Conservation (phyloP, 2,329 filamentous ascomycete genomes). For the Microascus cirrosus region DNA sequence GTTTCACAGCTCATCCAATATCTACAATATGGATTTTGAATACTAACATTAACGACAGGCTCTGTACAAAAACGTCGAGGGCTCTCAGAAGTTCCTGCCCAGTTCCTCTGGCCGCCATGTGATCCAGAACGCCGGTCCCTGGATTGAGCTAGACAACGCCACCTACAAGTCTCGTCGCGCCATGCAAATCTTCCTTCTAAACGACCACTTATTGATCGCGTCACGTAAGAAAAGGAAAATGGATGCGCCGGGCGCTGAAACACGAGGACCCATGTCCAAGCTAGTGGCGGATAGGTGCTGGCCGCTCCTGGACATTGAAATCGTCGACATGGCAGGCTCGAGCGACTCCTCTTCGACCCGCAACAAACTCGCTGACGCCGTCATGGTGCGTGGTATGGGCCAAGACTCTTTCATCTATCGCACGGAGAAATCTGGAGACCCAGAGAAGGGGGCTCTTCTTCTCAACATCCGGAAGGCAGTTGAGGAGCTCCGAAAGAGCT, state of each 20-base stretch:
- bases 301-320: constrained; percentile 83
- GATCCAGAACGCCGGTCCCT: constrained; percentile 80
- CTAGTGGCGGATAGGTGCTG: constrained; percentile 91
- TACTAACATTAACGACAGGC: constrained; percentile 30
- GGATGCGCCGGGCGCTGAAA: constrained; percentile 46
- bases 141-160: constrained; percentile 94
- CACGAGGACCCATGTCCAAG: constrained; percentile 52
- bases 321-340: constrained; percentile 72
- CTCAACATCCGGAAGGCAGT: constrained; percentile 87
- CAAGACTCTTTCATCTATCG: constrained; percentile 91
- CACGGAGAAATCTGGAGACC: constrained; percentile 68
- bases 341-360: constrained; percentile 40
- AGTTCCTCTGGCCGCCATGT: constrained; percentile 87
- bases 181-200: constrained; percentile 85
- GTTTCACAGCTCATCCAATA: neutral
- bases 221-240: constrained; percentile 85
- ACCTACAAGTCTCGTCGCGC: constrained; percentile 89
- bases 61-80: constrained; percentile 94
- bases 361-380: constrained; percentile 67
- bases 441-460: constrained; percentile 70
- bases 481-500: constrained; percentile 77
- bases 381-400: constrained; percentile 78
- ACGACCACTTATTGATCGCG: constrained; percentile 87
- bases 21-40: neutral
- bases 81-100: constrained; percentile 91